Evolutionary conservation across 306 rosid species (phyloP).

Genomic region (Trifolium repens): DNA sequence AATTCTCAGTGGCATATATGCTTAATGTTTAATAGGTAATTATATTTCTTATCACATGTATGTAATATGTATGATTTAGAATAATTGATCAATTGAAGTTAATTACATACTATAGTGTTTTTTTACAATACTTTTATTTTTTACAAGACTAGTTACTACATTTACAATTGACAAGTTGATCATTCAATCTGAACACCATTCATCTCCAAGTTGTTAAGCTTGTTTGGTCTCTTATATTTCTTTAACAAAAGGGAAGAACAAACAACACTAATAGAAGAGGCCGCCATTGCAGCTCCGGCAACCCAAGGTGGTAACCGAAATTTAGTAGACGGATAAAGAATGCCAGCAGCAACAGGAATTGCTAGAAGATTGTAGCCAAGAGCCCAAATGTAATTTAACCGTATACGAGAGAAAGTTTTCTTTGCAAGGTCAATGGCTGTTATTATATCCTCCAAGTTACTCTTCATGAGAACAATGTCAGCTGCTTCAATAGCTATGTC

Average conservation of each 20-base stretch:
- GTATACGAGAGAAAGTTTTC: conserved; percentile 66
- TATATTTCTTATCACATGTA: too few relatives aligned
- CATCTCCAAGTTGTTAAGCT: conserved; percentile 59
- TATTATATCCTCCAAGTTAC: conserved; percentile 81
- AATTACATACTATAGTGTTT: too few relatives aligned
- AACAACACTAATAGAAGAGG: conserved; percentile 88
- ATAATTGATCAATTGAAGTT: too few relatives aligned
- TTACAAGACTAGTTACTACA: background rate
- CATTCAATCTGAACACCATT: conserved; percentile 52
- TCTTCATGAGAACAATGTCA: conserved; percentile 82
- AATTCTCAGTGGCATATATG: too few relatives aligned
- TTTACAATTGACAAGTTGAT: conserved; percentile 27
- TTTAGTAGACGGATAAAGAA: conserved; percentile 63
- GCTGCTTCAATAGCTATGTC: conserved; percentile 96
- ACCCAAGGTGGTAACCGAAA: conserved; percentile 86
- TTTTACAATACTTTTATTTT: too few relatives aligned
- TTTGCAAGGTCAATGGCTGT: conserved; percentile 80
- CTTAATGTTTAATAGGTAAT: too few relatives aligned
- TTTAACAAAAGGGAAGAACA: conserved; percentile 77
- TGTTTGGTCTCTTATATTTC: conserved; percentile 68
- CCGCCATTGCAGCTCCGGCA: conserved; percentile 97
- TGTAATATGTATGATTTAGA: too few relatives aligned
- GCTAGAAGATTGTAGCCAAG: conserved; percentile 75
- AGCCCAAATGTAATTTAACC: conserved; percentile 83
- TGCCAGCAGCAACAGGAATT: conserved; percentile 81